Conservation (phyloP, 352 stramenopile genomes). For the Phytophthora kernoviae region DNA sequence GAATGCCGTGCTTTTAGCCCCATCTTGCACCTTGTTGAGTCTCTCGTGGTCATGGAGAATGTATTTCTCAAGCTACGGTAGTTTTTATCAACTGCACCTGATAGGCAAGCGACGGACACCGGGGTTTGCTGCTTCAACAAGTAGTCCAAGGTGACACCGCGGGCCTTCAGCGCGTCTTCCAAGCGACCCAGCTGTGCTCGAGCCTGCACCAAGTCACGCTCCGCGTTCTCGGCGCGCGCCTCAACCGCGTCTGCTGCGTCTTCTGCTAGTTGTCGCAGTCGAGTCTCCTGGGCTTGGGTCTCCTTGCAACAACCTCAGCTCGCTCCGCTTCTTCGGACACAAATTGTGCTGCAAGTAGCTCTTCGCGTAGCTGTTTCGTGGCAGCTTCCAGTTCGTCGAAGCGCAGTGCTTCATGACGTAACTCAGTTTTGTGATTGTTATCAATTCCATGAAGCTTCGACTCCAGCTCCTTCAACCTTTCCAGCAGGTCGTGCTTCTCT, state of each 20-base stretch:
- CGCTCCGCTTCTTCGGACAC: slow-evolving; percentile 34
- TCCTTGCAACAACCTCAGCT: slow-evolving; percentile 33
- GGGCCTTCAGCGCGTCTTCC: slow-evolving; percentile 56
- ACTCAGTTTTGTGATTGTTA: slow-evolving; percentile 15
- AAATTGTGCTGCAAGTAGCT: slow-evolving; percentile 31
- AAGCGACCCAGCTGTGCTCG: slow-evolving; percentile 39
- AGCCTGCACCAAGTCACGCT: slow-evolving; percentile 35
- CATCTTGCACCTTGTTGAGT: not conserved
- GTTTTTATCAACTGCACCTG: not conserved
- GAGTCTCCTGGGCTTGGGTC: slow-evolving; percentile 42
- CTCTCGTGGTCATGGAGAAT: not conserved
- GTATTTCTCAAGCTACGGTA: slow-evolving; percentile 3
- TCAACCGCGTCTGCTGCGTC: slow-evolving; percentile 55
- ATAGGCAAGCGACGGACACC: slow-evolving; percentile 4
- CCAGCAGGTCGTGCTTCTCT: slow-evolving; percentile 33
- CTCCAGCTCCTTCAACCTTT: slow-evolving; percentile 34
- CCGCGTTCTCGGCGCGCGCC: slow-evolving; percentile 37
- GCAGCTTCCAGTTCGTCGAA: slow-evolving; percentile 27
- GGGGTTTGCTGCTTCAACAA: slow-evolving; percentile 46
- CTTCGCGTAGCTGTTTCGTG: slow-evolving; percentile 41
- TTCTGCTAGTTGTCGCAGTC: slow-evolving; percentile 48
- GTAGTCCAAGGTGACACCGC: slow-evolving; percentile 72
- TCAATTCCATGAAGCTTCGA: slow-evolving; percentile 25
- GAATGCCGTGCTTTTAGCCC: not conserved
- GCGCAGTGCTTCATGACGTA: slow-evolving; percentile 30